Evolutionary conservation across 257 asterid genomes (phyloP), one percentile per base, ranked within the genome.

Genomic region (Fraxinus pennsylvanica): DNA sequence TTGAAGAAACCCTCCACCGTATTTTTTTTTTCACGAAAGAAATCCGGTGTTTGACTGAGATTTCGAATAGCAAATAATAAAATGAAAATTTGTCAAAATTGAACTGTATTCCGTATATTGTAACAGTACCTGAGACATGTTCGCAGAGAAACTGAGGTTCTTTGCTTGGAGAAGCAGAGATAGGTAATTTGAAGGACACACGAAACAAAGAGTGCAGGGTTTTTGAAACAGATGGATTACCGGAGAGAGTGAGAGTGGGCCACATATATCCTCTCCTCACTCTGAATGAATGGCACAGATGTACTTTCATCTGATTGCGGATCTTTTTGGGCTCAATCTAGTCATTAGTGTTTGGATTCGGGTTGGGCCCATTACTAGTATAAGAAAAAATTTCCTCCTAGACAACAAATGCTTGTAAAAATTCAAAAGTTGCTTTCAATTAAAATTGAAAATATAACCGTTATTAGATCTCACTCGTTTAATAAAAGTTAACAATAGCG

Each of bases 51-150:
- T 30, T 30, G 3, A 30, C 33, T 30, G 33, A 30, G 33, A 30
- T 30, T 30, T 30, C 33, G 33, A 30, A 30, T 2, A 30, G 33
- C 45, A 68, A 76, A 70, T 61, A 65, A 63, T 76, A 5, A 21
- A 36, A 39, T 14, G 12, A 41, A 30, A 21, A 38, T 25, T 76
- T 3, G n/a, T 33, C 19, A 9, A 72, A 79, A 68, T 30, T 13
- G 74, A 68, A 69, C 22, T 50, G 43, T 74, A 32, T 54, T 29
- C 38, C 4, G 3, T 14, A 38, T 33, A 5, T 21, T 14, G 32
- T 9, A 66, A 66, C 45, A 73, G 78, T 84, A 87, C 91, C 87
- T 85, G 84, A 79, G 91, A 85, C 89, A 85, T 87, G 29, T 35
- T 81, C 0, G 66, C 71, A 4, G 84, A 79, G 35, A 70, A 50